phyloP scores from a whole-genome alignment of 139 green algal genomes.

The Microglena sp. region DNA sequence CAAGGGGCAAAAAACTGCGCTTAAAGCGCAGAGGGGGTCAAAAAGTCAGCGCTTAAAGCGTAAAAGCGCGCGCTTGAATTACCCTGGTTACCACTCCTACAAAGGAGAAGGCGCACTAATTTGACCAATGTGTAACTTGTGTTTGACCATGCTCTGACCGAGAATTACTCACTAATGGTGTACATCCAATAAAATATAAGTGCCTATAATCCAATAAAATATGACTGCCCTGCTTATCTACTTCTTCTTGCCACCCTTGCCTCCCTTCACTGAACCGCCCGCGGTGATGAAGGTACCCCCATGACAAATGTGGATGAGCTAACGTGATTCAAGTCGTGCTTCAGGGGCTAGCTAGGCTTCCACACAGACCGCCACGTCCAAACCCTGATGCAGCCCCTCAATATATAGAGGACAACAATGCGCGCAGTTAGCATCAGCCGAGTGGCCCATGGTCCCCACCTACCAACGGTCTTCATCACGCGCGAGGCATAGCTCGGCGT shows the following conservation, averaged over 20 bases:
- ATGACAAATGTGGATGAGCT: not conserved
- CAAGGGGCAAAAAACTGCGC: too few species aligned
- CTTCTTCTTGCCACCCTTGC: slow-evolving; percentile 12
- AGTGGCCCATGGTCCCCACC: not conserved
- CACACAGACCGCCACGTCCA: slow-evolving; percentile 9
- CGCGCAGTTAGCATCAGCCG: slow-evolving; percentile 2
- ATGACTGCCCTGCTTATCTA: too few species aligned
- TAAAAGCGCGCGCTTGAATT: too few species aligned
- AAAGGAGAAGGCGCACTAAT: too few species aligned
- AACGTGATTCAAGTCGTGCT: slow-evolving; percentile 5
- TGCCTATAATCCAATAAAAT: too few species aligned
- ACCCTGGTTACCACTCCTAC: too few species aligned
- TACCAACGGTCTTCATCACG: slow-evolving; percentile 19
- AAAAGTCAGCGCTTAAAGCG: too few species aligned
- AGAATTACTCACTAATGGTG: too few species aligned
- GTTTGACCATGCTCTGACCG: too few species aligned
- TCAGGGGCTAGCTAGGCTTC: not conserved
- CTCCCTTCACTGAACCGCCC: not conserved
- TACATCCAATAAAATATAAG: too few species aligned
- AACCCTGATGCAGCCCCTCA: not conserved
- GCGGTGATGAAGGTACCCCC: not conserved
- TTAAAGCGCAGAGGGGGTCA: too few species aligned
- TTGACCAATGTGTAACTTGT: too few species aligned
- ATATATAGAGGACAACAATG: slow-evolving; percentile 11
- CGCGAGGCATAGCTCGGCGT: slow-evolving; percentile 25